Evolutionary conservation across 140 eudicot species (phyloP), one percentile per base, ranked within the genome.

Genomic region (Erigeron philadelphicus): DNA sequence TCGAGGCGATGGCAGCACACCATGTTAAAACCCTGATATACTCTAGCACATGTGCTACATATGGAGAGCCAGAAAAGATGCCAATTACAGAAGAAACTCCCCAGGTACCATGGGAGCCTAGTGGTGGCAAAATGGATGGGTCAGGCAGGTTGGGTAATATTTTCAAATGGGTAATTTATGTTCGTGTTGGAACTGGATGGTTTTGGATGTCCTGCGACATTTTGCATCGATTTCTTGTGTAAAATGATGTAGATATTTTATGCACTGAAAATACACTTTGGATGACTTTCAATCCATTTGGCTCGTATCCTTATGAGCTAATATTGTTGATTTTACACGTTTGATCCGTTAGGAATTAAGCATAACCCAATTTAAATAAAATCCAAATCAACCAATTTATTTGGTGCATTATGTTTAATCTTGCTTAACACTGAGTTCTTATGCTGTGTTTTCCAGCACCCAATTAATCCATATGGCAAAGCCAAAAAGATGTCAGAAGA

Each of bases 401-500:
- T 41, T 17, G 31, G 60, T 65, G 58, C 48, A 35, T 41, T 44
- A 48, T 40, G 16, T 50, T n/a, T 8, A 38, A 11, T 69, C 63
- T 63, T 79, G 18, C 42, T 53, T 67, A 55, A 55, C 23, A 16
- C 25, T 18, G 35, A 40, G n/a, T 63, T 64, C 38, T 41, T 18
- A 31, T 60, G 49, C 56, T 82, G 52, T 48, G 9, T 58, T n/a
- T 8, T 78, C 64, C 78, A 88, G 96, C 47, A 18, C 69, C 97
- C 97, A 1, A 90, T 90, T 48, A 90, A 87, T 70, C 97, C 97
- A 7, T 90, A 90, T 19, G 95, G 97, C 9, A 90, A 90, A 69
- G 97, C 95, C 17, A 90, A 87, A 90, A 90, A 87, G 79, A 90
- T 90, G 97, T 79, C 97, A 0, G 97, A 90, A 87, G 97, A 90